A percentile compares a stretch with the other conserved stretches of the same genome.
Evolutionary conservation across 441 rosid genomes (phyloP).

Genomic region (Adansonia gregorii): DNA sequence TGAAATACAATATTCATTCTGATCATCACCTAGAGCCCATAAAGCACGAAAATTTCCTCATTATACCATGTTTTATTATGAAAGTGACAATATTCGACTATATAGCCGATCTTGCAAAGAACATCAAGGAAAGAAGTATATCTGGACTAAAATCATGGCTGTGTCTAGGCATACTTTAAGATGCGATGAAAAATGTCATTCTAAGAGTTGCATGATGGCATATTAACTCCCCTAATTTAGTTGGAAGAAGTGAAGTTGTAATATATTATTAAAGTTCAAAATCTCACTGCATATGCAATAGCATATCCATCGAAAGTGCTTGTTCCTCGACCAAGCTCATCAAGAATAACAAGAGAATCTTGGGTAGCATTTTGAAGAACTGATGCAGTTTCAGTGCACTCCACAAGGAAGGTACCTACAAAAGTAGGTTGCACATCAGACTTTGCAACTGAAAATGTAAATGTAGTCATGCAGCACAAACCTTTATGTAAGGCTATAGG

Average conservation of each 20-base stretch:
- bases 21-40: not conserved
- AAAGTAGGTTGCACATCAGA: conserved; percentile 27
- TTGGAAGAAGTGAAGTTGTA: not conserved
- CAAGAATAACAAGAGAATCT: conserved; percentile 91
- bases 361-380: conserved; percentile 93
- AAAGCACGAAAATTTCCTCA: not conserved
- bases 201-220: conserved; percentile 13
- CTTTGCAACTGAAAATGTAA: conserved; percentile 6
- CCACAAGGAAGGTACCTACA: conserved; percentile 94
- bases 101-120: not conserved
- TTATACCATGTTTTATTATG: conserved; percentile 4
- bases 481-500: not conserved
- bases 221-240: not conserved
- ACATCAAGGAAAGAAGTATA: not conserved
- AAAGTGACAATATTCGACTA: not conserved
- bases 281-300: conserved; percentile 88
- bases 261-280: conserved; percentile 8
- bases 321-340: conserved; percentile 96
- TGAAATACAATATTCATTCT: not conserved
- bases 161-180: not conserved
- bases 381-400: conserved; percentile 93
- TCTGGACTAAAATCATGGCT: not conserved
- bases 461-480: not conserved
- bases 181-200: not conserved
- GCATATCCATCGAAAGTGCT: conserved; percentile 99